These are phyloP conservation scores for Coprinopsis marcescibilis DNA, from an alignment of 768 basidiomycete species.

Conservation along the genomic window DNA sequence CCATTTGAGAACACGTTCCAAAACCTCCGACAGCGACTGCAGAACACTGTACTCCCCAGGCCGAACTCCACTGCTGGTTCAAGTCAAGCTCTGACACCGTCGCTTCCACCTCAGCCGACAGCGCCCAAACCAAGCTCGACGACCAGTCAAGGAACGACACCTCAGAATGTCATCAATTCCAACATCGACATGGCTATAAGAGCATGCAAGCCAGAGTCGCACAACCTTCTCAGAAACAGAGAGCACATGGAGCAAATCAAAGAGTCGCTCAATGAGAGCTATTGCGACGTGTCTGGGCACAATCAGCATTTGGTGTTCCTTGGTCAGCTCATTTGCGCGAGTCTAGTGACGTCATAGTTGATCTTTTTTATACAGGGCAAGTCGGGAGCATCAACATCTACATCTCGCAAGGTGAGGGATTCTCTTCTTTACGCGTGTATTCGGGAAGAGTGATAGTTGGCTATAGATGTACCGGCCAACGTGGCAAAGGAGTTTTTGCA, in stretches of 20 bases:
- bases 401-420: constrained; percentile 51
- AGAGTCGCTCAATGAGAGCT: constrained; percentile 74
- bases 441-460: neutral
- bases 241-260: constrained; percentile 67
- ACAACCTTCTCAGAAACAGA: constrained; percentile 54
- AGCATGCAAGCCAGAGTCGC: constrained; percentile 66
- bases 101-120: neutral
- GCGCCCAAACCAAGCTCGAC: neutral
- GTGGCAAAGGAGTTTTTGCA: constrained; percentile 40
- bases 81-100: neutral
- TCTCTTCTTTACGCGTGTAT: too few species aligned
- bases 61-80: too few species aligned
- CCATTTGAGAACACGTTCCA: neutral
- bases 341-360: neutral
- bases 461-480: constrained; percentile 50
- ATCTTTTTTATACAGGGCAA: constrained; percentile 35
- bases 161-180: constrained; percentile 39
- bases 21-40: neutral
- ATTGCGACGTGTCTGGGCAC: constrained; percentile 72
- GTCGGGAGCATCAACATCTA: constrained; percentile 61
- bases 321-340: constrained; percentile 34
- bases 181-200: constrained; percentile 70
- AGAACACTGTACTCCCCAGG: too few species aligned
- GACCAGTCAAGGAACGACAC: constrained; percentile 24
- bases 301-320: constrained; percentile 53